A percentile compares a stretch with the other conserved stretches of the same genome.
phyloP scores from a whole-genome alignment of 192 early-diverging fungal genomes.

The Podila horticola region DNA sequence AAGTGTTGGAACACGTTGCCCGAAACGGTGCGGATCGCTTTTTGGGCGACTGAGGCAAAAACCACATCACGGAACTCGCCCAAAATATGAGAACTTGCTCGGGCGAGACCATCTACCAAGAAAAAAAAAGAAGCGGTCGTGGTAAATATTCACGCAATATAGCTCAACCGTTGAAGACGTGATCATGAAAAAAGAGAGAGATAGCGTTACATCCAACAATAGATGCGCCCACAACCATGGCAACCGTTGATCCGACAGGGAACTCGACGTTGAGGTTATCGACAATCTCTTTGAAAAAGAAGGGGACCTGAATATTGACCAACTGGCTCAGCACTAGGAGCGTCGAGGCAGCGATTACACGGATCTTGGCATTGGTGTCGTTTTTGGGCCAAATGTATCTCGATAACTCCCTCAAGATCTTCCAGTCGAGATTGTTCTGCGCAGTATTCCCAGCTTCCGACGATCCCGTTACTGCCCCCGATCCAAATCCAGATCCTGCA shows the following conservation, averaged over 20 bases:
- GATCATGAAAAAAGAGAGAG: not conserved
- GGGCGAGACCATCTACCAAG: constrained; percentile 74
- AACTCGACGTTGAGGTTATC: constrained; percentile 79
- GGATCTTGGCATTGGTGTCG: constrained; percentile 75
- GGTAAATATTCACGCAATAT: constrained; percentile 37
- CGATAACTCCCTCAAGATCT: constrained; percentile 78
- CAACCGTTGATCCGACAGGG: constrained; percentile 66
- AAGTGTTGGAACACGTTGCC: constrained; percentile 86
- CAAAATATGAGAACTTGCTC: constrained; percentile 77
- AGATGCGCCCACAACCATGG: constrained; percentile 82
- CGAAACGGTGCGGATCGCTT: constrained; percentile 82
- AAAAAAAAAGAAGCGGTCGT: constrained; percentile 83
- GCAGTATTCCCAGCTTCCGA: constrained; percentile 8
- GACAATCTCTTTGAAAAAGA: constrained; percentile 90
- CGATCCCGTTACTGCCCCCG: not conserved
- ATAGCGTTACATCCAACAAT: constrained; percentile 75
- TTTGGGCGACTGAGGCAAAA: constrained; percentile 86
- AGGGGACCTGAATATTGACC: constrained; percentile 91
- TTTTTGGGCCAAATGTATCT: constrained; percentile 89
- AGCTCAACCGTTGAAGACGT: not conserved
- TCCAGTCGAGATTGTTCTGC: constrained; percentile 58
- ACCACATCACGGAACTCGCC: constrained; percentile 89
- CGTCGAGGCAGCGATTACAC: constrained; percentile 82
- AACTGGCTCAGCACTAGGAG: constrained; percentile 78
- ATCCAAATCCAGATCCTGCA: not conserved